Percentiles rank a stretch among this genome's conserved stretches.
These are phyloP conservation scores for Boletellus ananas DNA, from an alignment of 768 basidiomycete genomes.

Conservation along the genomic window DNA sequence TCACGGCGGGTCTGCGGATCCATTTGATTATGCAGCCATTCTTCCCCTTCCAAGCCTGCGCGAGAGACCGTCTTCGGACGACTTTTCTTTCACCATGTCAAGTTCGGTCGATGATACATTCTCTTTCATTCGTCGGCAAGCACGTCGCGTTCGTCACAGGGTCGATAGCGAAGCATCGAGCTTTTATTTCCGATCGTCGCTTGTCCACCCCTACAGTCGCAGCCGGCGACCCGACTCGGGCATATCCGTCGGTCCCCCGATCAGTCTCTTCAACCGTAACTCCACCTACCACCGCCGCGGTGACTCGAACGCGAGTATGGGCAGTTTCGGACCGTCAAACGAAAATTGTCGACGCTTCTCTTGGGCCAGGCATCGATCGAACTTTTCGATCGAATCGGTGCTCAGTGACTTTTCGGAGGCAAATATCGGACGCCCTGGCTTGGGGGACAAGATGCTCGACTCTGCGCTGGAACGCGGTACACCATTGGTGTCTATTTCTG, in stretches of 20 bases:
- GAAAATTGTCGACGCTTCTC: constrained; percentile 53
- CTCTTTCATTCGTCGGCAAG: constrained; percentile 46
- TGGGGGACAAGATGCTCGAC: constrained; percentile 89
- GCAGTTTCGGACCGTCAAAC: constrained; percentile 56
- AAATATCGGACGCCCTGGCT: constrained; percentile 62
- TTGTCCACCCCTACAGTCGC: constrained; percentile 36
- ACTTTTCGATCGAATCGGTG: constrained; percentile 61
- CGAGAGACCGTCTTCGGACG: constrained; percentile 56
- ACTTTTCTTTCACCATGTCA: constrained; percentile 54
- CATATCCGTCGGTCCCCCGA: constrained; percentile 58
- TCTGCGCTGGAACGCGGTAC: constrained; percentile 48
- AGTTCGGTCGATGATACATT: constrained; percentile 68
- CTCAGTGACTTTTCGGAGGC: constrained; percentile 58
- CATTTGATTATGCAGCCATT: constrained; percentile 60
- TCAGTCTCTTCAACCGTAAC: constrained; percentile 71
- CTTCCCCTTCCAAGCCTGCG: constrained; percentile 41
- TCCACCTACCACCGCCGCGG: constrained; percentile 49
- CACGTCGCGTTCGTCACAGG: constrained; percentile 38
- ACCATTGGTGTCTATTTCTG: constrained; percentile 60
- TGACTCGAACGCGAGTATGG: constrained; percentile 57
- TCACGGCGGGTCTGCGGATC: constrained; percentile 59
- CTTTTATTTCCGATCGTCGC: constrained; percentile 56
- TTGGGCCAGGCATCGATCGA: constrained; percentile 56
- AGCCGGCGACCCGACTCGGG: constrained; percentile 61
- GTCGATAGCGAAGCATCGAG: constrained; percentile 76